Base-by-base conservation (phyloP, 2,329 filamentous ascomycete genomes). In the Tolypocladium pustulatum region DNA sequence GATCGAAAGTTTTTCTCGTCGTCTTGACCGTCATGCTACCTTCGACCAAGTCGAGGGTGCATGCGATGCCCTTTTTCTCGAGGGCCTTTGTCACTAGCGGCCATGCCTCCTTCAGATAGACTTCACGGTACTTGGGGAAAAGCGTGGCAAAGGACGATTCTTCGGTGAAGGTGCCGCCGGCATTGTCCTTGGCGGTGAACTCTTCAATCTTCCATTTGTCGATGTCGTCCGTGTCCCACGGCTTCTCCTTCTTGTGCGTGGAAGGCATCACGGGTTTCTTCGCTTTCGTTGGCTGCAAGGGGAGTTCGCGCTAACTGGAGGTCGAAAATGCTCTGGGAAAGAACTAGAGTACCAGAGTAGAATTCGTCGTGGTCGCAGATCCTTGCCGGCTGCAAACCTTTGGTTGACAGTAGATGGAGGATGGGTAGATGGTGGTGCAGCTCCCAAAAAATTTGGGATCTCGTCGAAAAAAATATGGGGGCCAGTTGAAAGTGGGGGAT, bases 1-100 rank as follows among this genome's bases (percentile, higher is more conserved):
- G 94, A 69, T 99, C 94, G 71, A 81, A 96, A 3, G 91, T 96
- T 73, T 92, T 92, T 67, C 89, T 81, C 2, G 93, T 97, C 30
- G 94, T 97, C 75, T 93, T 95, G 64, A 97, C 93, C 0, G 89
- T 92, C 93, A 97, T 97, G 71, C 86, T 91, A 69, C 94, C 94
- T 72, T 97, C 92, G 5, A 97, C 89, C 72, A 99, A 80, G 77
- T 99, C 93, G 32, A 99, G 84, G 10, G 89, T 92, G 71, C 93
- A 97, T 51, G 89, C 90, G 54, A 99, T 91, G 64, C 92, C 91
- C 59, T 83, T 79, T 74, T 94, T 95, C 68, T 96, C 90, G 61
- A 99, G 85, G 0, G 90, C 81, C 67, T 88, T 87, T 34, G 91
- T 97, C 60, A 99, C 85, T 53, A 95, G 82, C 3, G 93, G 91